Percentiles rank a stretch among this genome's conserved stretches.
Evolutionary conservation across 108 stramenopile genomes (phyloP).

Genomic region (Mediolabrus comicus): DNA sequence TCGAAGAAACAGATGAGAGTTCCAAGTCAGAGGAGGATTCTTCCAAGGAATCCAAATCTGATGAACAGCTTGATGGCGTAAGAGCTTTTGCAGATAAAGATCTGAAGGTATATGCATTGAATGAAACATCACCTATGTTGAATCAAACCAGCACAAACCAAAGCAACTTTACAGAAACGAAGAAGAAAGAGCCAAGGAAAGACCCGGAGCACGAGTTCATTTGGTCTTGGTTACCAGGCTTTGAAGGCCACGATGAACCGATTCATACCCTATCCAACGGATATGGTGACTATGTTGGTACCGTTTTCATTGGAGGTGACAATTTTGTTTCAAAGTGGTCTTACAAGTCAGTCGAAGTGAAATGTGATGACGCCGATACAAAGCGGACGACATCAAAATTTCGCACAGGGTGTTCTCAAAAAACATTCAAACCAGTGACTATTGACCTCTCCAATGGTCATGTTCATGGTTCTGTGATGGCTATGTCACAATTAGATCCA

Average conservation of each 20-base stretch:
- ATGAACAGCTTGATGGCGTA: constrained; percentile 19
- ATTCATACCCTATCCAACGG: constrained; percentile 88
- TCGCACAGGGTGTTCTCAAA: constrained; percentile 38
- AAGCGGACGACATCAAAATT: constrained; percentile 23
- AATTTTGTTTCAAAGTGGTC: constrained; percentile 87
- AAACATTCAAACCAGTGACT: constrained; percentile 64
- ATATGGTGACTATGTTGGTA: constrained; percentile 73
- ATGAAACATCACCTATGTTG: neutral
- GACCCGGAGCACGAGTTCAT: constrained; percentile 71
- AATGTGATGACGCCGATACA: constrained; percentile 31
- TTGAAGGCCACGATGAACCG: constrained; percentile 87
- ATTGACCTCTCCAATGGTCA: constrained; percentile 61
- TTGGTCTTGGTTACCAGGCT: constrained; percentile 97
- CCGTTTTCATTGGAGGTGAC: constrained; percentile 91
- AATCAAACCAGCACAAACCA: neutral
- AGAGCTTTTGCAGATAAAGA: neutral
- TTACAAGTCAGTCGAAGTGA: constrained; percentile 53
- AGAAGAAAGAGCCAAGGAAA: constrained; percentile 12
- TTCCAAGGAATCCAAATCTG: constrained; percentile 11
- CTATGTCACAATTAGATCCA: constrained; percentile 81
- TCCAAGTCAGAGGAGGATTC: neutral
- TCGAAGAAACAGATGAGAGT: constrained; percentile 1
- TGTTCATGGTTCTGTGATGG: constrained; percentile 84
- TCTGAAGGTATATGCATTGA: neutral
- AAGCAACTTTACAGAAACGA: constrained; percentile 12